Base-by-base conservation (phyloP, 805 yeast genomes). In the Clavispora phyllophila region DNA sequence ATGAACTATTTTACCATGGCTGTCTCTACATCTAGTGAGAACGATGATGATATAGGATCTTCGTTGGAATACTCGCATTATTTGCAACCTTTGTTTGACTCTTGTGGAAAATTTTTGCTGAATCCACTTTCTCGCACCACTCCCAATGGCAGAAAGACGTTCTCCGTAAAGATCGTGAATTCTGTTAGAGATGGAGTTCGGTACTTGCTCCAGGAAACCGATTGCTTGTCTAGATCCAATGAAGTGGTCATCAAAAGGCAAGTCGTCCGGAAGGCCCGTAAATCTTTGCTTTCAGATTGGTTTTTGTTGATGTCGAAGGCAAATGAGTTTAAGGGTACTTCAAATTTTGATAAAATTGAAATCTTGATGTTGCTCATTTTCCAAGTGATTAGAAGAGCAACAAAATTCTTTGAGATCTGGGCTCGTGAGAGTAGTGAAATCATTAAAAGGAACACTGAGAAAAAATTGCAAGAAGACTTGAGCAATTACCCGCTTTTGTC, bases 301-400 rank as follows among this genome's bases (percentile, higher is more conserved):
- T 84, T 85, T 49, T 81, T 79, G 40, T 66, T 86, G 32, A 82
- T 84, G 81, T 73, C 79, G 29, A 84, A 82, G 54, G 90, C 91
- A 1, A 84, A 82, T 48, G 85, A 83, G 31, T 84, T 78, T 54
- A 79, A 82, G 55, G 80, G 83, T 35, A 81, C 89, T 0, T 68
- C 79, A 22, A 77, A 74, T 40, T 65, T 67, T 20, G 68, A 71
- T 27, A 81, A 82, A 51, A 72, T 86, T 44, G 82, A 79, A 50
- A 76, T 78, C 5, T 63, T 86, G 46, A 81, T 82, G 32, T 56
- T 79, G 34, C 67, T 85, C 72, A 76, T 83, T 1, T 80, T 77
- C 51, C 86, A 83, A 56, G 87, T 86, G 3, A 57, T 83, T 5
- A 73, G 81, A 47, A 79, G 82, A 50, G 80, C 89, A 2, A 70